Evolutionary conservation across 495 filamentous ascomycete genomes (phyloP).

Genomic region (Niebla homalea): DNA sequence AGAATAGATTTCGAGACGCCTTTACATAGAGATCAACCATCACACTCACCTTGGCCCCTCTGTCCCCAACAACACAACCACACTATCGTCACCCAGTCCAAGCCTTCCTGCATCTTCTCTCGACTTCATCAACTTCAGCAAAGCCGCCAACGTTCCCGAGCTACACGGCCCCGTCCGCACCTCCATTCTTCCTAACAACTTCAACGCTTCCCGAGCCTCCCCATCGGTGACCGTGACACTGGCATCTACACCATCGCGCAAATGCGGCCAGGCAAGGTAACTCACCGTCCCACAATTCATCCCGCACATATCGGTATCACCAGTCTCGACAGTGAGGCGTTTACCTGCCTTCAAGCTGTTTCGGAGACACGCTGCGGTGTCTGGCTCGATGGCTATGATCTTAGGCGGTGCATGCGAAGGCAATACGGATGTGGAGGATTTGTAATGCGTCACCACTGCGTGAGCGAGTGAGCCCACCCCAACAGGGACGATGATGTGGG

Average conservation of each 20-base stretch:
- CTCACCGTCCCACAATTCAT: constrained; percentile 59
- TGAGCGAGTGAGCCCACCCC: constrained; percentile 56
- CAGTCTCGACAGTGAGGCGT: constrained; percentile 32
- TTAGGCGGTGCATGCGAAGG: constrained; percentile 8
- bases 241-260: constrained; percentile 43
- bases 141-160: constrained; percentile 44
- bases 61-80: constrained; percentile 41
- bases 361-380: constrained; percentile 46
- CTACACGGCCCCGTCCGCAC: constrained; percentile 52
- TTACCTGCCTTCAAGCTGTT: constrained; percentile 33
- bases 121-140: constrained; percentile 26
- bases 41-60: constrained; percentile 27
- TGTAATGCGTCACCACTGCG: constrained; percentile 45
- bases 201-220: constrained; percentile 40
- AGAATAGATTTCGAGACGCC: no score
- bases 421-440: constrained; percentile 21
- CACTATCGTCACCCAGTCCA: constrained; percentile 29
- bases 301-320: constrained; percentile 50
- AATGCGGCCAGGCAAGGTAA: constrained; percentile 43
- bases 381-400: constrained; percentile 49
- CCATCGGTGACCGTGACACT: constrained; percentile 41
- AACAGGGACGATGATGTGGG: constrained; percentile 39
- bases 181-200: constrained; percentile 30
- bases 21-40: no score
- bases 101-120: constrained; percentile 19